A percentile compares a stretch with the other conserved stretches of the same genome.
phyloP scores from a whole-genome alignment of 768 basidiomycete species.

The Hericium erinaceus region DNA sequence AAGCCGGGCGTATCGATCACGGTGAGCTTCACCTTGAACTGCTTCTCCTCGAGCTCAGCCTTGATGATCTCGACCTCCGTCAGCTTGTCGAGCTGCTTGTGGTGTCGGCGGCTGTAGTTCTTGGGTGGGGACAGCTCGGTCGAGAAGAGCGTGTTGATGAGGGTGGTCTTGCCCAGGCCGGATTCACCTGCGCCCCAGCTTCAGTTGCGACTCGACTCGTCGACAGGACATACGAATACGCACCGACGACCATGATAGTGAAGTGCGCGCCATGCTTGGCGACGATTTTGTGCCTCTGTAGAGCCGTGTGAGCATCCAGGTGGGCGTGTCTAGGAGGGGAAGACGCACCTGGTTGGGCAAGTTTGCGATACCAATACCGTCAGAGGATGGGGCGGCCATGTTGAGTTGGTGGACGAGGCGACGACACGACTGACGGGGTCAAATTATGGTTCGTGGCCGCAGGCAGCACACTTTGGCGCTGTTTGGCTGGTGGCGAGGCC shows the following conservation, averaged over 20 bases:
- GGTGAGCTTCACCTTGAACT: slow-evolving; percentile 98
- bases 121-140: slow-evolving; percentile 90
- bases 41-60: slow-evolving; percentile 97
- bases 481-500: no score
- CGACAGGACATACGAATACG: slow-evolving; percentile 20
- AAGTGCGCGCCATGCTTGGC: slow-evolving; percentile 96
- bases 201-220: background rate
- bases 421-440: background rate
- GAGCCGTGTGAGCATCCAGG: slow-evolving; percentile 3
- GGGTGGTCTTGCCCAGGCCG: slow-evolving; percentile 92
- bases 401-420: background rate
- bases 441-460: no score
- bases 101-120: slow-evolving; percentile 81
- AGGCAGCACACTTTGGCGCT: no score
- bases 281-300: slow-evolving; percentile 96
- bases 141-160: slow-evolving; percentile 98
- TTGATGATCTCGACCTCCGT: slow-evolving; percentile 99
- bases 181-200: slow-evolving; percentile 65
- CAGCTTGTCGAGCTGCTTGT: slow-evolving; percentile 97
- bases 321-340: slow-evolving; percentile 11
- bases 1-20: slow-evolving; percentile 99
- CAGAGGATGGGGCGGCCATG: slow-evolving; percentile 30
- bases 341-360: slow-evolving; percentile 88
- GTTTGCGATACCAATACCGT: slow-evolving; percentile 92
- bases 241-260: slow-evolving; percentile 98